Percentiles rank a stretch among this genome's conserved stretches.
Conservation (phyloP, 2,329 filamentous ascomycete species). For the Paecilomyces dactylethromorphus region DNA sequence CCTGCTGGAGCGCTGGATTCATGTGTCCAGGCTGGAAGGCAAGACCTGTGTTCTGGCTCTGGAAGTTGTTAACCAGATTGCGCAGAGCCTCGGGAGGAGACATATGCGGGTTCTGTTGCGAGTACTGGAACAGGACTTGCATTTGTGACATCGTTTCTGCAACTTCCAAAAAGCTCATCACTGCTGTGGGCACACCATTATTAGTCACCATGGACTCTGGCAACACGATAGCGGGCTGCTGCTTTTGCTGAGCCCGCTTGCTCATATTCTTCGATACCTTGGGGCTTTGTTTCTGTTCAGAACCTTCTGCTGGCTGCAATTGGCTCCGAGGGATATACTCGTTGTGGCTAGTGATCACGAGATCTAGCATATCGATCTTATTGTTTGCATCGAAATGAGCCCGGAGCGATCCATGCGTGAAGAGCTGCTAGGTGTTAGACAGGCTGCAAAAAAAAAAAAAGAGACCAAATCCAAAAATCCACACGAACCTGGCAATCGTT, state of each 20-base stretch:
- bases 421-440: slow-evolving; percentile 48
- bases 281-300: slow-evolving; percentile 52
- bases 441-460: neutral
- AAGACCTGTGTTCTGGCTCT: slow-evolving; percentile 26
- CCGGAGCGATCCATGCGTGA: slow-evolving; percentile 68
- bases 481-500: slow-evolving; percentile 71
- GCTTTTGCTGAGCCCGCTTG: slow-evolving; percentile 46
- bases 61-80: slow-evolving; percentile 43
- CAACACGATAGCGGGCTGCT: slow-evolving; percentile 37
- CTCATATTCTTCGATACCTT: slow-evolving; percentile 51
- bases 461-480: neutral
- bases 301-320: slow-evolving; percentile 43
- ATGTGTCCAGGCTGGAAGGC: slow-evolving; percentile 22
- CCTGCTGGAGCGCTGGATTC: slow-evolving; percentile 30
- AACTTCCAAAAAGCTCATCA: slow-evolving; percentile 59
- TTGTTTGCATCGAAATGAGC: slow-evolving; percentile 73
- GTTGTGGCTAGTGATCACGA: slow-evolving; percentile 67
- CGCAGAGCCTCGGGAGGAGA: slow-evolving; percentile 51
- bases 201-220: slow-evolving; percentile 39
- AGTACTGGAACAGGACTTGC: slow-evolving; percentile 54
- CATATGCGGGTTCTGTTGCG: slow-evolving; percentile 46
- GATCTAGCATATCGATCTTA: slow-evolving; percentile 79
- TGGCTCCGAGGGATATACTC: slow-evolving; percentile 72
- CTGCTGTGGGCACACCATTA: slow-evolving; percentile 49
- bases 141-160: slow-evolving; percentile 61